Percentiles rank a stretch among this genome's conserved stretches.
phyloP scores from a whole-genome alignment of 2,329 filamentous ascomycete genomes.

The Emydomyces testavorans region DNA sequence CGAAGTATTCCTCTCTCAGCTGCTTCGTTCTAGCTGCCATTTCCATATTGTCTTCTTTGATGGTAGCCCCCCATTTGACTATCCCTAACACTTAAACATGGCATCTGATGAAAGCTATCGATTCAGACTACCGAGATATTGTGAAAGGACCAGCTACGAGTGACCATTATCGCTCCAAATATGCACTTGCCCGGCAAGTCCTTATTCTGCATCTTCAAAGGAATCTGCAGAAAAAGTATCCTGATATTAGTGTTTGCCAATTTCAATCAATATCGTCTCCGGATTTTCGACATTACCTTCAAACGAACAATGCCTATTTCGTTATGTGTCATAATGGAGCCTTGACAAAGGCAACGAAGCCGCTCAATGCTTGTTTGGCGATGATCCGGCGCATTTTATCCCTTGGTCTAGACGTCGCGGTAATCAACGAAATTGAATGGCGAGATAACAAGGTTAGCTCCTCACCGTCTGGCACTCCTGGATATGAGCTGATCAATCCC shows the following conservation, averaged over 20 bases:
- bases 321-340: conserved; percentile 56
- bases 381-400: too few species aligned
- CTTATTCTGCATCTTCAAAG: conserved; percentile 52
- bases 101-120: too few species aligned
- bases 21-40: conserved; percentile 53
- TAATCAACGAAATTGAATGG: too few species aligned
- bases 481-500: too few species aligned
- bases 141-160: too few species aligned
- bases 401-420: too few species aligned
- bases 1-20: conserved; percentile 51
- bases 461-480: too few species aligned
- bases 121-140: too few species aligned
- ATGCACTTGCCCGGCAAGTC: conserved; percentile 49
- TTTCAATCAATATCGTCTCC: conserved; percentile 40
- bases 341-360: not conserved
- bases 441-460: too few species aligned
- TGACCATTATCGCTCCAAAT: conserved; percentile 41
- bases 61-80: too few species aligned
- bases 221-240: conserved; percentile 32
- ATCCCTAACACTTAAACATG: too few species aligned
- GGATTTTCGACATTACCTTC: conserved; percentile 47
- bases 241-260: conserved; percentile 35
- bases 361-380: too few species aligned
- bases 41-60: conserved; percentile 64
- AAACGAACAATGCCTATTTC: conserved; percentile 49